A percentile compares a stretch with the other conserved stretches of the same genome.
Evolutionary conservation across 1,139 yeast species (phyloP).

Genomic region (Zhuliangozyma parablackwelliae): DNA sequence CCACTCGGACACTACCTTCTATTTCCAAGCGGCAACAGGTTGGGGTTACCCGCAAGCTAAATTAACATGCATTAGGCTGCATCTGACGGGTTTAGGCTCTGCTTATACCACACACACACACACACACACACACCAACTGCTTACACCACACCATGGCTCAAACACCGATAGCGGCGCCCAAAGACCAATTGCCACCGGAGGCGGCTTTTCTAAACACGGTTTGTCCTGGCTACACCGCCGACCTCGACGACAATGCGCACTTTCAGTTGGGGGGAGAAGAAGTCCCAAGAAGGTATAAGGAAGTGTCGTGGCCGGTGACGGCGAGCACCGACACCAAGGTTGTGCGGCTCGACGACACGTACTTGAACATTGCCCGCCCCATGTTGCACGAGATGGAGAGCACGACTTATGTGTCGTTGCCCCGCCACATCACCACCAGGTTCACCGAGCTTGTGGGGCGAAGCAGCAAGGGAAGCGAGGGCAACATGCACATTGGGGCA

Average conservation of each 20-base stretch:
- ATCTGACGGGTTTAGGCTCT: no score
- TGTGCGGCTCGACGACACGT: conserved; percentile 21
- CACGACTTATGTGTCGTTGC: conserved; percentile 41
- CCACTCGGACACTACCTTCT: no score
- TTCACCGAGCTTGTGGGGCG: conserved; percentile 25
- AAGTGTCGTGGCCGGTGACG: conserved; percentile 33
- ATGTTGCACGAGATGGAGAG: conserved; percentile 31
- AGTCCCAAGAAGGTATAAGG: conserved; percentile 8
- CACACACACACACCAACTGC: no score
- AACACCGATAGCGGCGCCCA: no score
- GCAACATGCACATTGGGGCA: conserved; percentile 53
- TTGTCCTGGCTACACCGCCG: conserved; percentile 32
- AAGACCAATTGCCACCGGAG: no score
- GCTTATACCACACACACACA: no score
- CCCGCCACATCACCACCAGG: conserved; percentile 33
- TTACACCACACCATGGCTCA: no score
- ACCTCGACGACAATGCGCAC: conserved; percentile 32
- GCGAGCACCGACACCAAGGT: conserved; percentile 14
- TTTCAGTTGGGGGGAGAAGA: conserved; percentile 19
- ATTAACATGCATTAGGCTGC: no score
- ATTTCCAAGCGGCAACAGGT: no score
- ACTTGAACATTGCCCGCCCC: conserved; percentile 39
- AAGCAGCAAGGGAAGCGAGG: conserved; percentile 35
- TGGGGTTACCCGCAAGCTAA: no score
- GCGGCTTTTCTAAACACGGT: conserved; percentile 31